Evolutionary conservation across 306 rosid species (phyloP), one percentile per base, ranked within the genome.

Genomic region (Carpinus fangiana): DNA sequence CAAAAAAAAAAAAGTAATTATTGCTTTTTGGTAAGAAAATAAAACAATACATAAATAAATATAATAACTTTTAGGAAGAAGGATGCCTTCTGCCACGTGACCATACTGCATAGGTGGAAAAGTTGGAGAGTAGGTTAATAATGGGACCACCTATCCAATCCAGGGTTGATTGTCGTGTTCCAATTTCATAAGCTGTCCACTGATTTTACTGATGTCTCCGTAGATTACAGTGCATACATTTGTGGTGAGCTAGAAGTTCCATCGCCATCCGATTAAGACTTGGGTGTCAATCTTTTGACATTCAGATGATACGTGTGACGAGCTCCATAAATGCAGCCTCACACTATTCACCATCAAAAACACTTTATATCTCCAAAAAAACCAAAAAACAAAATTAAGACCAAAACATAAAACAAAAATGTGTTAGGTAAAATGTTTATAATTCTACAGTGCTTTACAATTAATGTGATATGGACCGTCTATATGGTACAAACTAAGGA

Each of bases 201-300:
- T 20, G 52, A 38, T 36, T 56, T 41, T 26, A 16, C 57, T n/a
- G 20, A 23, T 21, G 11, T 20, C 31, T 79, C 48, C 5, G 56
- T 51, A 11, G 61, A 72, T 47, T 52, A 50, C 18, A 26, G 13
- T 10, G 55, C 54, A 62, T 10, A 14, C 0, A 26, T 62, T 65
- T 41, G 69, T 31, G 45, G 34, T 26, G 11, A 13, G 6, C 4
- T 8, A 62, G 48, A 12, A 5, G 60, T 5, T 17, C 82, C 74
- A 43, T 79, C 74, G 14, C 57, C 55, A 51, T 80, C 75, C 2
- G 43, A 80, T 52, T 80, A 68, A 38, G 31, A 79, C 78, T n/a
- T 2, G 77, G 34, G 74, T 34, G 45, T 53, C 41, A 71, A 23
- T 45, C 51, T 66, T 68, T 73, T 77, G 6, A 38, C 45, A 20